These are phyloP conservation scores for Geotrichum fermentans DNA, from an alignment of 1,139 yeast genomes.

Conservation along the genomic window DNA sequence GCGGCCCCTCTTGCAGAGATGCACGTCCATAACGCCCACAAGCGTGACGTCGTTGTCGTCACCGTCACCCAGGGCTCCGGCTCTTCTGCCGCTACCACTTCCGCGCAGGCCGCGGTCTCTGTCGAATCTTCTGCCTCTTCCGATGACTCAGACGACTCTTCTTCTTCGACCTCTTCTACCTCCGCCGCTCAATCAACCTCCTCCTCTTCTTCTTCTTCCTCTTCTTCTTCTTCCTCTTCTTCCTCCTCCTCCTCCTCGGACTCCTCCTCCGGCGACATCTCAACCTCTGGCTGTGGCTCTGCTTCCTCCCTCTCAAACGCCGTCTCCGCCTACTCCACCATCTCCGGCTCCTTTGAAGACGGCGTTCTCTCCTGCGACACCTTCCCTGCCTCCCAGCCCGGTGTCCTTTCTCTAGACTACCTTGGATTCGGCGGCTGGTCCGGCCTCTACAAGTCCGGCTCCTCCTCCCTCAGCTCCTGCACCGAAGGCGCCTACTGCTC, in stretches of 20 bases:
- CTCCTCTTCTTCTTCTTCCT: constrained; percentile 21
- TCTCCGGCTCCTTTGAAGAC: constrained; percentile 63
- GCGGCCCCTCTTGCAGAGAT: neutral
- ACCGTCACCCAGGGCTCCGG: too few relatives aligned
- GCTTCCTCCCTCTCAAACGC: constrained; percentile 46
- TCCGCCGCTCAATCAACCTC: constrained; percentile 31
- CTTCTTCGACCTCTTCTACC: constrained; percentile 13
- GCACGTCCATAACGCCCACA: neutral
- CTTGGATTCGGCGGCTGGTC: constrained; percentile 89
- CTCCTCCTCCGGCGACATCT: constrained; percentile 2
- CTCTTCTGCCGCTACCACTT: constrained; percentile 32
- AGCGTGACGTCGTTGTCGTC: too few relatives aligned
- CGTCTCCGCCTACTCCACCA: constrained; percentile 49
- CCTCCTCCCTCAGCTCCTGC: constrained; percentile 64
- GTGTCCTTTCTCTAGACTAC: constrained; percentile 82
- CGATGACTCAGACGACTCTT: constrained; percentile 25
- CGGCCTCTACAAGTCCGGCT: constrained; percentile 56
- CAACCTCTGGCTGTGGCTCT: constrained; percentile 30
- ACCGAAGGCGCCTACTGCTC: constrained; percentile 90
- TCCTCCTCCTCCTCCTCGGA: neutral
- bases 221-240: constrained; percentile 7
- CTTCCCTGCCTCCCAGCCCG: constrained; percentile 80
- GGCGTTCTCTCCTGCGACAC: constrained; percentile 69
- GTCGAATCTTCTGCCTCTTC: constrained; percentile 32
- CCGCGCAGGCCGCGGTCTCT: constrained; percentile 35